Percentiles rank a stretch among this genome's conserved stretches.
phyloP scores from a whole-genome alignment of 2,329 filamentous ascomycete species.

The Niveomyces coronatus region DNA sequence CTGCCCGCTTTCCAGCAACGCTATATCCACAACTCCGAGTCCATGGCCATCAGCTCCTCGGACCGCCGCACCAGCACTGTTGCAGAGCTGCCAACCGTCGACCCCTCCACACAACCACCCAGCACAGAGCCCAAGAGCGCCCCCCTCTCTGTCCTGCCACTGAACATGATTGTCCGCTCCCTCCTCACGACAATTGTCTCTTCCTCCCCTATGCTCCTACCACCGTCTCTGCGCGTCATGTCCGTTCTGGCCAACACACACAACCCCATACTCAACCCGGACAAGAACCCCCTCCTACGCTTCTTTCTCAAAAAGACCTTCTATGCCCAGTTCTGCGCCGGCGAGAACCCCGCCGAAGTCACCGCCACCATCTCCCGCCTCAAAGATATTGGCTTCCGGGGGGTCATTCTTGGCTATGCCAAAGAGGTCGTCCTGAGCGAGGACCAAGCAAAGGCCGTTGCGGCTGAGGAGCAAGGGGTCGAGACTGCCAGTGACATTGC shows the following conservation, averaged over 20 bases:
- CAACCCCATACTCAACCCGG: conserved; percentile 58
- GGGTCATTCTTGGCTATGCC: conserved; percentile 78
- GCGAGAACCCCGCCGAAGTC: conserved; percentile 62
- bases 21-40: conserved; percentile 26
- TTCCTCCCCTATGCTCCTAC: conserved; percentile 58
- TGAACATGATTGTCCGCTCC: conserved; percentile 57
- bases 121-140: conserved; percentile 19
- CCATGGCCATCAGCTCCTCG: conserved; percentile 25
- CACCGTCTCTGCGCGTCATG: conserved; percentile 59
- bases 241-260: conserved; percentile 59
- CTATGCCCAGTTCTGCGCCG: conserved; percentile 86
- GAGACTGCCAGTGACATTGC: conserved; percentile 38
- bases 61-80: conserved; percentile 26
- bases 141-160: conserved; percentile 57
- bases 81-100: conserved; percentile 18
- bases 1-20: conserved; percentile 15
- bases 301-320: conserved; percentile 70
- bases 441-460: conserved; percentile 35
- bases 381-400: conserved; percentile 66
- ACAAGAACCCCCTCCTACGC: conserved; percentile 62
- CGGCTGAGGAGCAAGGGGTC: conserved; percentile 33
- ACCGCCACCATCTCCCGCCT: conserved; percentile 52
- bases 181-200: conserved; percentile 60
- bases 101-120: conserved; percentile 20
- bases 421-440: conserved; percentile 65